phyloP scores from a whole-genome alignment of 768 basidiomycete species.

The Calvatia gigantea region DNA sequence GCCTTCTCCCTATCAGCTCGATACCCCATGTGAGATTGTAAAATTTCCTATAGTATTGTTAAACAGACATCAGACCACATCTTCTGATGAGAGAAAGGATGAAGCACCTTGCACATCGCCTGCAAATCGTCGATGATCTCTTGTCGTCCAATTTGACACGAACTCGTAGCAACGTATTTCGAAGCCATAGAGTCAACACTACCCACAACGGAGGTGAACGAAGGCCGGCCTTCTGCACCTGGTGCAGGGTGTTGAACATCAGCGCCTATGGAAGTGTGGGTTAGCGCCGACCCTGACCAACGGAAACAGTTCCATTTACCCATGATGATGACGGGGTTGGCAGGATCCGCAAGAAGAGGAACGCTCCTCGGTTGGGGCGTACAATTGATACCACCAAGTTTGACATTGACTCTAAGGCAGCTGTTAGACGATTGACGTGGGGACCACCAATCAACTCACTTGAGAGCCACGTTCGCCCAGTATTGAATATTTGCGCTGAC shows the following conservation, averaged over 20 bases:
- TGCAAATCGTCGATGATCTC: conserved; percentile 72
- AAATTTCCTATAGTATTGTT: conserved; percentile 38
- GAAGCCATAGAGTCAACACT: conserved; percentile 69
- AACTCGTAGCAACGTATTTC: conserved; percentile 55
- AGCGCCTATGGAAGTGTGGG: conserved; percentile 42
- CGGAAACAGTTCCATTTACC: conserved; percentile 35
- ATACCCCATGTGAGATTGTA: conserved; percentile 54
- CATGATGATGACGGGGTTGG: conserved; percentile 73
- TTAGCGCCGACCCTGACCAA: neutral
- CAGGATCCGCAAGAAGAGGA: conserved; percentile 54
- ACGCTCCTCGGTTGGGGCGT: conserved; percentile 64
- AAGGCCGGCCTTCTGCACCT: conserved; percentile 66
- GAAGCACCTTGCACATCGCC: conserved; percentile 53
- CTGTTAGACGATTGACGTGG: neutral
- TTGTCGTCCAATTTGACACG: conserved; percentile 54
- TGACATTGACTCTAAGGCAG: conserved; percentile 64
- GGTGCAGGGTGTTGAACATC: conserved; percentile 82
- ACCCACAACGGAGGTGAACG: conserved; percentile 72
- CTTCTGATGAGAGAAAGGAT: neutral
- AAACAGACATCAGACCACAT: neutral
- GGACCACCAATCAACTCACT: conserved; percentile 39
- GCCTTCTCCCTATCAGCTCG: conserved; percentile 45
- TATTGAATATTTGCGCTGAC: conserved; percentile 67
- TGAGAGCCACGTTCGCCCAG: conserved; percentile 75
- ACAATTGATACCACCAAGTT: conserved; percentile 77